These are phyloP conservation scores for Paraglomus brasilianum DNA, from an alignment of 192 early-diverging fungal species.

Conservation along the genomic window DNA sequence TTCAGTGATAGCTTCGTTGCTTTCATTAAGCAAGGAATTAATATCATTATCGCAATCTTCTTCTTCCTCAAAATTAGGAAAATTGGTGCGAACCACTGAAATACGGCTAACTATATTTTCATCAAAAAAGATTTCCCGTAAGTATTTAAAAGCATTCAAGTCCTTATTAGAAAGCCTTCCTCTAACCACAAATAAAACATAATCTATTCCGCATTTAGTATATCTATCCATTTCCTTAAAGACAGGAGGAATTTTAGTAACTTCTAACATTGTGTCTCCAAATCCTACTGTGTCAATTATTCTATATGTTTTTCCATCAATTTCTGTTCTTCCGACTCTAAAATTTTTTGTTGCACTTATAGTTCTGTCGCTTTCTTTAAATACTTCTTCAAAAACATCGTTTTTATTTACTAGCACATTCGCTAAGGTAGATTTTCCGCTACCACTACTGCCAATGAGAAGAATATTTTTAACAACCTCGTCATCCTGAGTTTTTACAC, in stretches of 20 bases:
- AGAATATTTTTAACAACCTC: slow-evolving; percentile 17
- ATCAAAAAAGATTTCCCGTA: slow-evolving; percentile 13
- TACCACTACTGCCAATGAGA: slow-evolving; percentile 7
- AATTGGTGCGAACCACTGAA: slow-evolving; percentile 5
- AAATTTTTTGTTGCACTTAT: slow-evolving; percentile 15
- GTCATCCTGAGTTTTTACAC: not conserved
- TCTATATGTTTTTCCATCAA: not conserved
- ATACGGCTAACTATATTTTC: not conserved
- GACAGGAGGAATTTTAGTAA: not conserved
- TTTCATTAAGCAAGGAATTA: not conserved
- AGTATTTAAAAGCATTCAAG: not conserved
- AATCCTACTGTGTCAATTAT: slow-evolving; percentile 12
- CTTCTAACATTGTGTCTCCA: not conserved
- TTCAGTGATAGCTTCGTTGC: not conserved
- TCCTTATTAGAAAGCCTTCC: slow-evolving; percentile 8
- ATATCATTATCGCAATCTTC: not conserved
- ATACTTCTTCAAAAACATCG: slow-evolving; percentile 5
- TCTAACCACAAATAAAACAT: slow-evolving; percentile 10
- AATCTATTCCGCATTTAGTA: slow-evolving; percentile 14
- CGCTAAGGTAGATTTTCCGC: slow-evolving; percentile 4
- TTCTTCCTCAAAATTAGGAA: not conserved
- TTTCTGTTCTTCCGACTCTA: slow-evolving; percentile 2
- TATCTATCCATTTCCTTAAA: not conserved
- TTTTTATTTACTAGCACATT: slow-evolving; percentile 13
- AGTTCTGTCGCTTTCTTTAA: slow-evolving; percentile 1